Conservation (phyloP, 2,329 filamentous ascomycete genomes). For the Epichloe hybrida region DNA sequence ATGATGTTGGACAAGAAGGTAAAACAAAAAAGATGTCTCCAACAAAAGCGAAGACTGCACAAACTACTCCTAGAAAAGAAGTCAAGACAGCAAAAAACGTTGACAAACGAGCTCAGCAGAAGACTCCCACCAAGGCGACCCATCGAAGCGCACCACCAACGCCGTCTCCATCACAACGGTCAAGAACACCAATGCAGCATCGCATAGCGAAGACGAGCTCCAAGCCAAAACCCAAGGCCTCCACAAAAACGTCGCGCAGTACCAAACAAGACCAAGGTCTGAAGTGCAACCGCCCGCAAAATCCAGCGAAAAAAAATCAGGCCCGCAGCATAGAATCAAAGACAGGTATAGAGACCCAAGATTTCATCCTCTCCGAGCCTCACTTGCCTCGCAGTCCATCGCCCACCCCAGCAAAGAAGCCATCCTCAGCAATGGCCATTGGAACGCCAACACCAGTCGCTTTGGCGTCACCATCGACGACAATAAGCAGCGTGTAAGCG, state of each 20-base stretch:
- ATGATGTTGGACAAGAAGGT: conserved; percentile 18
- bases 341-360: neutral
- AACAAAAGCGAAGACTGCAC: conserved; percentile 11
- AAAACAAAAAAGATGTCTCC: conserved; percentile 18
- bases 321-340: neutral
- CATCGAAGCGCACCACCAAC: neutral
- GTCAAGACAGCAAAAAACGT: conserved; percentile 11
- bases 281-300: neutral
- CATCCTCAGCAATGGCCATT: neutral
- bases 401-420: no score
- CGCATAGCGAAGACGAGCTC: neutral
- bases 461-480: neutral
- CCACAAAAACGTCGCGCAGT: neutral
- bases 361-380: neutral
- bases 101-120: conserved; percentile 17
- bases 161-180: neutral
- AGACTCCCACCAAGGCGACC: neutral
- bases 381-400: neutral
- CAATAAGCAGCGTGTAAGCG: neutral
- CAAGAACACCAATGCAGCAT: neutral
- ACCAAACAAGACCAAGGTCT: neutral
- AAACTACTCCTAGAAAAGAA: conserved; percentile 14
- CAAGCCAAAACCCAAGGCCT: neutral
- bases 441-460: neutral
- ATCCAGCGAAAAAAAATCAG: neutral